A percentile compares a stretch with the other conserved stretches of the same genome.
Evolutionary conservation across 1,284 basidiomycete genomes (phyloP).

Genomic region (Ustilago trichophora): DNA sequence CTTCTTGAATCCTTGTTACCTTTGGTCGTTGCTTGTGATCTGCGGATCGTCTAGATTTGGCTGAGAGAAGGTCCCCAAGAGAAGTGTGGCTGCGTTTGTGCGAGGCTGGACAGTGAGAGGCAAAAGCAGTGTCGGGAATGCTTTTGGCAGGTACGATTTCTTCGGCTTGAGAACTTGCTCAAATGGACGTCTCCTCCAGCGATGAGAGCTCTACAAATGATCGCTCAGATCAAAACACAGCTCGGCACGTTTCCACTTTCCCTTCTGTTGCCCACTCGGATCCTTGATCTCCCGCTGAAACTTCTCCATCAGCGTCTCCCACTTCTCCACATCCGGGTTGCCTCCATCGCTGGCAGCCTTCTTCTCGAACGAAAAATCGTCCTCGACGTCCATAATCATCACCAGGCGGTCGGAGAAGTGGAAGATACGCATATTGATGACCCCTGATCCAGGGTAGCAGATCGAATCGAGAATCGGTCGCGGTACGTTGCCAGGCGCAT

Average conservation of each 20-base stretch:
- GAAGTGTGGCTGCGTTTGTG: too few species aligned
- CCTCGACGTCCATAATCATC: conserved; percentile 42
- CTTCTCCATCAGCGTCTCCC: conserved; percentile 29
- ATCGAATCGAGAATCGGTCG: conserved; percentile 31
- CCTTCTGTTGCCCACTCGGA: conserved; percentile 15
- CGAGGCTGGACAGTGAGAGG: too few species aligned
- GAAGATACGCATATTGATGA: conserved; percentile 42
- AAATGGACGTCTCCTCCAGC: too few species aligned
- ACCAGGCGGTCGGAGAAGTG: conserved; percentile 32
- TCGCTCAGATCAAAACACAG: not conserved
- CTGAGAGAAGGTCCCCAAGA: too few species aligned
- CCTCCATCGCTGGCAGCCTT: conserved; percentile 23
- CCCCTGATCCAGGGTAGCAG: conserved; percentile 20
- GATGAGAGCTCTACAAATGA: too few species aligned
- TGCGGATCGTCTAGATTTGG: too few species aligned
- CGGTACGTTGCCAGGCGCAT: conserved; percentile 31
- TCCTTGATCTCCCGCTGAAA: conserved; percentile 32
- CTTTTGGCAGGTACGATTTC: too few species aligned
- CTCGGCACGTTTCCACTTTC: conserved; percentile 26
- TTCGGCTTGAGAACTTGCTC: too few species aligned
- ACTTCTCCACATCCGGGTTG: conserved; percentile 19
- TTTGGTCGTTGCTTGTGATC: too few species aligned
- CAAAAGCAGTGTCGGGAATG: too few species aligned
- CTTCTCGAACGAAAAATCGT: conserved; percentile 23
- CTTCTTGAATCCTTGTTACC: too few species aligned